phyloP scores from a whole-genome alignment of 371 early-diverging fungal species.

The Lichtheimia corymbifera region DNA sequence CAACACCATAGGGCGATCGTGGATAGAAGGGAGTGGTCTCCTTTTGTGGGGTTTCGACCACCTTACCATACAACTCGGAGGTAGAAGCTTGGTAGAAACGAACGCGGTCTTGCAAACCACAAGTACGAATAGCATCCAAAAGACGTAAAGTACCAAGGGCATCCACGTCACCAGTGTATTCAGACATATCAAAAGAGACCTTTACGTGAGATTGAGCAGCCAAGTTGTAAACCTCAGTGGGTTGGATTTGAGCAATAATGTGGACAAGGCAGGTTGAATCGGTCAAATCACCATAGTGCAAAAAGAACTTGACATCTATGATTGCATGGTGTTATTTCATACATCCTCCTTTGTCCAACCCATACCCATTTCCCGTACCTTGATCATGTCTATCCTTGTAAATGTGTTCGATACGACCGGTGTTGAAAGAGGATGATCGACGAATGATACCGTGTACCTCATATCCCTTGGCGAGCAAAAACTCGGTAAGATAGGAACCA shows the following conservation, averaged over 20 bases:
- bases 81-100: conserved; percentile 88
- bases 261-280: conserved; percentile 82
- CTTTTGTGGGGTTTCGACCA: conserved; percentile 78
- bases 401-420: conserved; percentile 74
- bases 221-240: conserved; percentile 82
- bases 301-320: conserved; percentile 71
- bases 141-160: conserved; percentile 81
- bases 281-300: conserved; percentile 87
- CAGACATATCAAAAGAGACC: conserved; percentile 89
- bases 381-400: conserved; percentile 67
- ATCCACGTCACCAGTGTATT: conserved; percentile 89
- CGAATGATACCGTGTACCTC: conserved; percentile 82
- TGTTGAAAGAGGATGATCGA: conserved; percentile 79
- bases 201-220: conserved; percentile 84
- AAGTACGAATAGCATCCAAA: conserved; percentile 81
- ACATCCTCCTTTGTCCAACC: background rate
- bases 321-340: background rate
- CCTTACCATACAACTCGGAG: conserved; percentile 83
- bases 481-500: conserved; percentile 77
- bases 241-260: conserved; percentile 76
- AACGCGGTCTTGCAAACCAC: conserved; percentile 70
- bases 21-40: conserved; percentile 90
- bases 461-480: conserved; percentile 73
- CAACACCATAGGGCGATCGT: conserved; percentile 86
- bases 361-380: conserved; percentile 30